Evolutionary conservation across 2,329 filamentous ascomycete genomes (phyloP), one percentile per base, ranked within the genome.

Genomic region (Metarhizium anisopliae): DNA sequence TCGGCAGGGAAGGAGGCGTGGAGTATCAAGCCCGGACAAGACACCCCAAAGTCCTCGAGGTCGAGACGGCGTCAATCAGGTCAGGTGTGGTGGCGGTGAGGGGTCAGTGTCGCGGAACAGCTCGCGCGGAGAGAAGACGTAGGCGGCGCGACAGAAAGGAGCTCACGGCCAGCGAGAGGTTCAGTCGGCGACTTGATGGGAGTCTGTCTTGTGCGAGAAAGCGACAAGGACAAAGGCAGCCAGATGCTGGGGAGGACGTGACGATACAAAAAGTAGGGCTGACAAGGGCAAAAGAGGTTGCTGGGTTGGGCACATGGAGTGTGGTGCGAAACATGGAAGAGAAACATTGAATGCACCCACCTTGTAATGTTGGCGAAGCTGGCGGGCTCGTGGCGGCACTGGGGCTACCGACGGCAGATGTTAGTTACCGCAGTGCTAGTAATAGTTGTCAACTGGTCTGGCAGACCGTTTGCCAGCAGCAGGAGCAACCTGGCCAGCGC

Each of bases 201-300:
- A 8, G 10, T 29, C 30, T 18, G 45, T 6, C 25, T 49, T 49
- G 45, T 47, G 18, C n/a, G 49, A 47, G 52, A 35, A 20, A 18
- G 29, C 43, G 45, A 6, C 36, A 25, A 50, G 30, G 25, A 49
- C n/a, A 45, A 45, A 10, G 16, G 16, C 35, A 18, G n/a, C 40
- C 40, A 45, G 42, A 13, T 45, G 42, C n/a, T 45, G 58, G 45
- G 52, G 56, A 35, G 57, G 49, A 25, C 25, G 51, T 50, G 61
- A 57, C 53, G 60, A 61, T 62, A 52, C 58, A 59, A 53, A 58
- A 59, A 60, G 47, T 61, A 63, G 63, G 61, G 64, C 64, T 66
- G 63, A 64, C 60, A 58, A 63, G 57, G 57, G 54, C 59, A 54
- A 60, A 55, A 49, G 40, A 56, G 42, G 56, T 51, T 47, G 42